These are phyloP conservation scores for Aspergillus diversus DNA, from an alignment of 495 filamentous ascomycete genomes.

Conservation along the genomic window DNA sequence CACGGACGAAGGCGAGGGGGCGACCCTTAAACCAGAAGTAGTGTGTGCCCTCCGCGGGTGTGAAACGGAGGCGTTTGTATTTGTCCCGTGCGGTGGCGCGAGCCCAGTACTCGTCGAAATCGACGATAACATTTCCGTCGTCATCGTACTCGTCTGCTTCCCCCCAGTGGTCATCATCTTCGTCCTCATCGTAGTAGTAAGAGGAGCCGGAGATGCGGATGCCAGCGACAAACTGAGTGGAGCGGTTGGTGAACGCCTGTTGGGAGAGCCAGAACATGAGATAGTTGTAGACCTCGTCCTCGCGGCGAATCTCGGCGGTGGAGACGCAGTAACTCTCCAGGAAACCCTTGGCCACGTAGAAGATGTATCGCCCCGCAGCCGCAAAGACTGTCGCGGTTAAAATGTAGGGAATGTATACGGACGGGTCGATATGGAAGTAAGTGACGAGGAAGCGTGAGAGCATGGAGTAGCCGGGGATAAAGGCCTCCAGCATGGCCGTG, in stretches of 20 bases:
- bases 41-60: slow-evolving; percentile 65
- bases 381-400: slow-evolving; percentile 53
- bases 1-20: slow-evolving; percentile 58
- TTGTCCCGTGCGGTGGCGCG: slow-evolving; percentile 51
- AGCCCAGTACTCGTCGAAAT: slow-evolving; percentile 52
- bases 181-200: slow-evolving; percentile 48
- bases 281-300: slow-evolving; percentile 71
- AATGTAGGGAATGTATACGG: slow-evolving; percentile 67
- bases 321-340: slow-evolving; percentile 45
- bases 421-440: slow-evolving; percentile 70
- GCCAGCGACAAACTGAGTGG: slow-evolving; percentile 64
- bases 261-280: slow-evolving; percentile 70
- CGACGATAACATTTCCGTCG: slow-evolving; percentile 21
- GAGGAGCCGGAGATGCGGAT: slow-evolving; percentile 56
- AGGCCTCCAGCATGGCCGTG: slow-evolving; percentile 64
- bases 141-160: slow-evolving; percentile 50
- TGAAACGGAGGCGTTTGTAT: slow-evolving; percentile 64
- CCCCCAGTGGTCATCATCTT: slow-evolving; percentile 39
- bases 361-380: slow-evolving; percentile 55
- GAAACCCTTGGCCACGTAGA: slow-evolving; percentile 41
- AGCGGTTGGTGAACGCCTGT: slow-evolving; percentile 59
- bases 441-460: slow-evolving; percentile 62
- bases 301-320: slow-evolving; percentile 64
- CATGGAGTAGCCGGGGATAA: slow-evolving; percentile 75
- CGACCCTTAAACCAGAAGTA: slow-evolving; percentile 66